A percentile compares a stretch with the other conserved stretches of the same genome.
Evolutionary conservation across 1,284 basidiomycete species (phyloP).

Genomic region (Puccinia brachypodii): DNA sequence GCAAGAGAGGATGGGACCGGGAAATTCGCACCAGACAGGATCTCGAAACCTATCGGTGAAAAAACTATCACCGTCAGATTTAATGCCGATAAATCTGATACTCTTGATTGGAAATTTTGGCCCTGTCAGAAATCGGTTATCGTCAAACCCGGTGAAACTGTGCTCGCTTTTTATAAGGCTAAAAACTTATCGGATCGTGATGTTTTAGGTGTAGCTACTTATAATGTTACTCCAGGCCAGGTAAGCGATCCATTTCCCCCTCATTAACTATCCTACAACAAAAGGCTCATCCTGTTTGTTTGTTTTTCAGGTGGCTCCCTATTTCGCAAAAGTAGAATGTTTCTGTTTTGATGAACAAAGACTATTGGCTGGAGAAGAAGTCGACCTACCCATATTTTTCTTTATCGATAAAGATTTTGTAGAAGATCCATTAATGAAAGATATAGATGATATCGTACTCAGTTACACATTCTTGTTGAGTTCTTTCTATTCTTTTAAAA

Average conservation of each 20-base stretch:
- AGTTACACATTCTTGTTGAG: conserved; percentile 88
- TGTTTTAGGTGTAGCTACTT: conserved; percentile 97
- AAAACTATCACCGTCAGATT: conserved; percentile 82
- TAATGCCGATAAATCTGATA: conserved; percentile 85
- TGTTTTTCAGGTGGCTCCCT: conserved; percentile 77
- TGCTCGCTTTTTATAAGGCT: conserved; percentile 93
- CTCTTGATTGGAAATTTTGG: conserved; percentile 87
- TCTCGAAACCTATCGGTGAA: conserved; percentile 69
- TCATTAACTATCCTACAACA: neutral
- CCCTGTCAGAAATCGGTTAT: conserved; percentile 86
- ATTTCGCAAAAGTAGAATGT: conserved; percentile 99
- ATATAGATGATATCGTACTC: conserved; percentile 85
- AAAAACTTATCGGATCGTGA: conserved; percentile 81
- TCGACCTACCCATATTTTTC: conserved; percentile 97
- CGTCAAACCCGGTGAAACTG: conserved; percentile 93
- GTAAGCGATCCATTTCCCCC: conserved; percentile 62
- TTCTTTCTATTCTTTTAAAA: neutral
- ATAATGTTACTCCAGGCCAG: conserved; percentile 89
- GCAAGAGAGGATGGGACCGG: conserved; percentile 38
- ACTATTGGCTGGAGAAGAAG: conserved; percentile 89
- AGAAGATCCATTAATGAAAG: conserved; percentile 67
- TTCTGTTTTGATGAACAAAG: conserved; percentile 99
- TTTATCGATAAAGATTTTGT: conserved; percentile 97
- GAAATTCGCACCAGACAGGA: conserved; percentile 59
- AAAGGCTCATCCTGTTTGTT: neutral